Conservation (phyloP, 495 filamentous ascomycete genomes). For the Lentithecium fluviatile region DNA sequence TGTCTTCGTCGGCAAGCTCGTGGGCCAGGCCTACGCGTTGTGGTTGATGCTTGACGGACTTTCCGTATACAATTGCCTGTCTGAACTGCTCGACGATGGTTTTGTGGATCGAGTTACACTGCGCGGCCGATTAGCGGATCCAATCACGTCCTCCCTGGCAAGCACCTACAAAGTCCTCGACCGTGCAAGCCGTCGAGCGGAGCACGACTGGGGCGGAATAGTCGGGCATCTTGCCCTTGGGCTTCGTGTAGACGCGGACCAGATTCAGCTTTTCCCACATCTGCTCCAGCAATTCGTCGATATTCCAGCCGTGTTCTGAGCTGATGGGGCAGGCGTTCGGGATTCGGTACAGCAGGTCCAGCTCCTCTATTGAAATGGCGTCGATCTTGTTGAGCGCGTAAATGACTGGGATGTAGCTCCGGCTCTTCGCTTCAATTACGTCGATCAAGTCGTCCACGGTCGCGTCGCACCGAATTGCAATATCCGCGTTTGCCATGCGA, state of each 20-base stretch:
- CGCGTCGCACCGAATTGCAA: constrained; percentile 95
- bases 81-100: constrained; percentile 96
- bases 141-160: constrained; percentile 1
- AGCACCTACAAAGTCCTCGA: constrained; percentile 88
- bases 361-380: constrained; percentile 93
- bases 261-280: constrained; percentile 98
- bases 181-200: constrained; percentile 73
- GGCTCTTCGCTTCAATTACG: constrained; percentile 88
- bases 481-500: constrained; percentile 93
- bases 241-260: constrained; percentile 93
- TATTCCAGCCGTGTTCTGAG: constrained; percentile 97
- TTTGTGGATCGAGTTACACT: constrained; percentile 97
- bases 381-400: constrained; percentile 99
- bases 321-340: constrained; percentile 96
- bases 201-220: constrained; percentile 91
- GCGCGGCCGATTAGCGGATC: constrained; percentile 38
- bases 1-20: constrained; percentile 94
- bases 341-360: constrained; percentile 93
- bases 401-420: constrained; percentile 95
- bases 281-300: constrained; percentile 92
- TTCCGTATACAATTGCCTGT: constrained; percentile 91
- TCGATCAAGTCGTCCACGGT: constrained; percentile 92
- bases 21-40: constrained; percentile 90
- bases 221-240: constrained; percentile 91
- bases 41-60: constrained; percentile 97